Percentiles rank a stretch among this genome's conserved stretches.
Evolutionary conservation across 1,284 basidiomycete species (phyloP).

Genomic region (Tilletiopsis washingtonensis): DNA sequence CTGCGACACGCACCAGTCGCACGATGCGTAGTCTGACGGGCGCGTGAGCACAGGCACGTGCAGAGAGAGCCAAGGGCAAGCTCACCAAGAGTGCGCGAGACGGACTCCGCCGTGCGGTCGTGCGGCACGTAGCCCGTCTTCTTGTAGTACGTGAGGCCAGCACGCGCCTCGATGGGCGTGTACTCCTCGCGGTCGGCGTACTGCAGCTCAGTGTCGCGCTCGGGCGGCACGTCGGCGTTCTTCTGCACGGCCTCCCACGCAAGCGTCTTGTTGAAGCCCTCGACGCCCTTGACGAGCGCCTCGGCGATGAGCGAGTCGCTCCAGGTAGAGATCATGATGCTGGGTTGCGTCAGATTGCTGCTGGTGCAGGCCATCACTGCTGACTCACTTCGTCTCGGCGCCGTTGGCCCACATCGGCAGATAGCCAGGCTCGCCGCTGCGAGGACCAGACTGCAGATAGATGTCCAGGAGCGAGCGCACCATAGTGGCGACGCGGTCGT

Average conservation of each 20-base stretch:
- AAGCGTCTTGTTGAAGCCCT: slow-evolving; percentile 58
- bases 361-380: not conserved
- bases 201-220: slow-evolving; percentile 14
- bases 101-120: slow-evolving; percentile 52
- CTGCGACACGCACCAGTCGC: slow-evolving; percentile 65
- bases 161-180: slow-evolving; percentile 57
- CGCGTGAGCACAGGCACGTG: too few species aligned
- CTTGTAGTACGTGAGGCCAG: slow-evolving; percentile 65
- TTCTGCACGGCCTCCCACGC: slow-evolving; percentile 68
- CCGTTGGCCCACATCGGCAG: slow-evolving; percentile 86
- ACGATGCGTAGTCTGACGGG: slow-evolving; percentile 62
- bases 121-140: slow-evolving; percentile 67
- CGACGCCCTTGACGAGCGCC: slow-evolving; percentile 59
- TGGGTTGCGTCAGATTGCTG: not conserved
- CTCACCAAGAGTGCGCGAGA: too few species aligned
- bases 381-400: slow-evolving; percentile 56
- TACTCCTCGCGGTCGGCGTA: slow-evolving; percentile 70
- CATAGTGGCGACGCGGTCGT: slow-evolving; percentile 67
- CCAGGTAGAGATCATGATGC: slow-evolving; percentile 67
- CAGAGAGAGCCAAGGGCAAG: too few species aligned
- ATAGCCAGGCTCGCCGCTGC: slow-evolving; percentile 54
- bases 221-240: slow-evolving; percentile 56
- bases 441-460: slow-evolving; percentile 57
- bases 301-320: slow-evolving; percentile 73
- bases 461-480: slow-evolving; percentile 72